Evolutionary conservation across 2,329 filamentous ascomycete genomes (phyloP).

Genomic region (Phyllosticta citrichinensis): DNA sequence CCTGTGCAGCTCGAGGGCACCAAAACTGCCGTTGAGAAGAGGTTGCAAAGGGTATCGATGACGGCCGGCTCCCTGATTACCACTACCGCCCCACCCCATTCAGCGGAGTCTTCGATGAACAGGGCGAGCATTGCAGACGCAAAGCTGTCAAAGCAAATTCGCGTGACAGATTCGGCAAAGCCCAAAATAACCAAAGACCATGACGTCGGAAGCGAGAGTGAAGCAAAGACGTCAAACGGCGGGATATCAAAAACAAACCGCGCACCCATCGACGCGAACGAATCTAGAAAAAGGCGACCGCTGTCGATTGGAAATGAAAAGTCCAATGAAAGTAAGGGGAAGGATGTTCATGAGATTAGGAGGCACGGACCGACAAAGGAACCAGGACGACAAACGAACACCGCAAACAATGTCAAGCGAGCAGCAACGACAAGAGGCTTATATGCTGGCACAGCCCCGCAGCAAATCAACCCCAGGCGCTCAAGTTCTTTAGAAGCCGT

Average conservation of each 20-base stretch:
- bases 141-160: background rate
- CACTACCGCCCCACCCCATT: background rate
- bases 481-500: background rate
- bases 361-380: background rate
- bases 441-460: background rate
- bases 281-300: background rate
- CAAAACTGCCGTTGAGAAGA: background rate
- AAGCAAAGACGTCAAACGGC: background rate
- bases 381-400: background rate
- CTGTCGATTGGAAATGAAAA: background rate
- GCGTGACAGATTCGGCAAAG: background rate
- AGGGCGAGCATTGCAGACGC: background rate
- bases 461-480: background rate
- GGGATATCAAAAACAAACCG: background rate
- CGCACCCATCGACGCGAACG: background rate
- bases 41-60: background rate
- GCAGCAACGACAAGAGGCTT: background rate
- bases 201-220: background rate
- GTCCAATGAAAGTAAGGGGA: background rate
- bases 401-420: background rate
- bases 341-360: background rate
- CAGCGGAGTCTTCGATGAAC: background rate
- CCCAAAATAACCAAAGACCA: background rate
- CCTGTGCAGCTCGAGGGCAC: background rate
- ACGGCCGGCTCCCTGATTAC: background rate